These are phyloP conservation scores for Eimeria acervulina DNA, from an alignment of 169 alveolate genomes.

Conservation along the genomic window DNA sequence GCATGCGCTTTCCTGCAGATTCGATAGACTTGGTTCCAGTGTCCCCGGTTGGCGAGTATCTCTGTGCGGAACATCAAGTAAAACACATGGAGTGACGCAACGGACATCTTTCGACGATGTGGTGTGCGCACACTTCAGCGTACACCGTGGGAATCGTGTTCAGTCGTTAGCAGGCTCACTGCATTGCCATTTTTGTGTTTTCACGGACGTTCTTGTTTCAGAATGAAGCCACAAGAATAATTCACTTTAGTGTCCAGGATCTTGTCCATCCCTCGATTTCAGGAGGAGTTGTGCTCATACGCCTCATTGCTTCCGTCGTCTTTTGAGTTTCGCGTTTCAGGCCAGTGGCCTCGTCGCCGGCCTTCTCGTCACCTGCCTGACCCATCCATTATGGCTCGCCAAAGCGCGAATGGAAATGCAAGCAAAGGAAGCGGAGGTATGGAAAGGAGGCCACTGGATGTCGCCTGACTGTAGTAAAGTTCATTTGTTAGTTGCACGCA, in stretches of 20 bases:
- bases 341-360: conserved; percentile 82
- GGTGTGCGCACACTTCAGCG: conserved; percentile 57
- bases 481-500: neutral
- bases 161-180: neutral
- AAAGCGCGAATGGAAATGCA: conserved; percentile 85
- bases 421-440: conserved; percentile 79
- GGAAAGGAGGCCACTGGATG: neutral
- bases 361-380: conserved; percentile 61
- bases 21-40: conserved; percentile 39
- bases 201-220: neutral
- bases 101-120: conserved; percentile 58
- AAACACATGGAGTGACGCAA: conserved; percentile 36
- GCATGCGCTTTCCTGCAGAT: neutral
- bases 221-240: neutral
- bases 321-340: conserved; percentile 26
- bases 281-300: neutral
- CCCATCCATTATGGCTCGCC: conserved; percentile 83
- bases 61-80: conserved; percentile 15
- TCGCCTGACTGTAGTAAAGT: neutral
- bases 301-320: no score
- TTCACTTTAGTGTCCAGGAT: neutral
- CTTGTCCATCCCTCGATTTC: neutral
- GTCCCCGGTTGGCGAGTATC: conserved; percentile 47
- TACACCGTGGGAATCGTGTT: neutral
- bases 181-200: no score